Base-by-base conservation (phyloP, 768 basidiomycete genomes). In the Naganishia vishniacii region DNA sequence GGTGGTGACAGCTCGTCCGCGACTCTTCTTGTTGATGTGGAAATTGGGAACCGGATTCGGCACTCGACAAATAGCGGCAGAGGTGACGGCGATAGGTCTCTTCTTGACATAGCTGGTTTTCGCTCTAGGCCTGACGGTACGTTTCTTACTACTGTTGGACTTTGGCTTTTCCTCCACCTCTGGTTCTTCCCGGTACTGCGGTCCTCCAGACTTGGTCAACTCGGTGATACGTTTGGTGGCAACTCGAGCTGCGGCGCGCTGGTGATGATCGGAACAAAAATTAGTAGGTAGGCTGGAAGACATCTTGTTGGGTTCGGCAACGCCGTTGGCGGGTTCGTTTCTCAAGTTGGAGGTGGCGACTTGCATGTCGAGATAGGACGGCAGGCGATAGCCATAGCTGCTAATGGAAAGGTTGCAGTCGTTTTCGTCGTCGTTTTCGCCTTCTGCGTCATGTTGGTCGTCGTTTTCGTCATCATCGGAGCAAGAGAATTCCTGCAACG, bases 31-130 rank as follows among this genome's bases (percentile, higher is more conserved):
- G 44, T 59, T 44, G 40, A 58, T 46, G 11, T 31, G 18, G 23
- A 32, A 53, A 28, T 64, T 48, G 11, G 62, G 63, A 13, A 58
- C 32, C 8, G 63, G 63, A 48, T 63, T 51, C 18, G 48, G 62
- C 48, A 40, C 53, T 4, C 53, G 53, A 16, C 53, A 40, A 3
- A 37, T 26, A 13, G 53, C 53, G 53, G 32, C 53, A 9, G 53
- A 56, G 9, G 53, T 56, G 23, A 56, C 53, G 15, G 37, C 16
- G 34, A n/a, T 41, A 18, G 41, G 23, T 48, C 48, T 6, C 29
- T 29, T 53, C 26, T 44, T 48, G 40, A n/a, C 25, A 13, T 40
- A 49, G 16, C 4, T 51, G 26, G 26, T 16, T 51, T 18, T 31
- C 28, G 34, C 20, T 31, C 28, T 47, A 42, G 59, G 20, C 26